Base-by-base conservation (phyloP, 495 filamentous ascomycete genomes). In the Penicillium cinerascens region DNA sequence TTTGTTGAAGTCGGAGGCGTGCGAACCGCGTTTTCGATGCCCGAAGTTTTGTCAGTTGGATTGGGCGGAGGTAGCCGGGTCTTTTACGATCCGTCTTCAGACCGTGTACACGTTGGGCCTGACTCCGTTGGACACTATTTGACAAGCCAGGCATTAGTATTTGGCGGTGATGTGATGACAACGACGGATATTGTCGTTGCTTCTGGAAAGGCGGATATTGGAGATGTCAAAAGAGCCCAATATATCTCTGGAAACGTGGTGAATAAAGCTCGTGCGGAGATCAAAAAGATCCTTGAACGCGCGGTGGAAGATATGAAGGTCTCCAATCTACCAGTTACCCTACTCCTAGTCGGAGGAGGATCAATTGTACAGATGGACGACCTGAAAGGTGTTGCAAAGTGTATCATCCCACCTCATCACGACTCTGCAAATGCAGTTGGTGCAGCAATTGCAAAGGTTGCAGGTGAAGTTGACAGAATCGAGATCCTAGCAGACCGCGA, bases 351-450 rank as follows among this genome's bases (percentile, higher is more conserved):
- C 16, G 64, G 64, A 1, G 64, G 64, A 18, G 60, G 60, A 2
- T 63, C 60, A 1, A 58, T 66, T 15, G 23, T 66, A 18, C 49
- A 49, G 15, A 56, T 55, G 52, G 57, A 65, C 29, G 29, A 48
- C 35, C 26, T 64, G 1, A 44, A 59, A 16, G 56, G 53, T 9
- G 57, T 64, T 10, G 47, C 49, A 15, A 45, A 64, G 40, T 57
- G 45, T 36, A 50, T 64, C 10, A 57, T 54, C 20, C 59, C 62
- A 6, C 56, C 59, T 18, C 45, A 71, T 69, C 46, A 72, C 65
- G 71, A 68, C 29, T 73, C 78, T 7, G 80, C 79, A 4, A 83
- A 83, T 58, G 78, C 80, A 4, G 76, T 83, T 21, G 80, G 80
- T 10, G 79, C 80, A 15, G 80, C 80, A 0, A 78, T 74, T 54